phyloP scores from a whole-genome alignment of 768 basidiomycete species.

The Xerocomus potaroensis region DNA sequence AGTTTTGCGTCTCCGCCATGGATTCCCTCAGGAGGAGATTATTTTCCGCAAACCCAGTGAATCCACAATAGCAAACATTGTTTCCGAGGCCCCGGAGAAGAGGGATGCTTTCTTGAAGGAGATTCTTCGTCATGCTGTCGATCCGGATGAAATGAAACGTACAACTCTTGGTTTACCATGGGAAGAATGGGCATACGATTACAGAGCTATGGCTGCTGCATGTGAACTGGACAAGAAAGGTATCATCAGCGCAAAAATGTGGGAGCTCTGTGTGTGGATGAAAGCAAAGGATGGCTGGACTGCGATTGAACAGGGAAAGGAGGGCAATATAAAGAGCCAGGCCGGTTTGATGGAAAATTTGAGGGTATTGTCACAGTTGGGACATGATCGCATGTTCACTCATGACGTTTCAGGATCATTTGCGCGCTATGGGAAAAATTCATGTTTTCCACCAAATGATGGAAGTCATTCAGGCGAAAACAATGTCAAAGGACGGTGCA shows the following conservation, averaged over 20 bases:
- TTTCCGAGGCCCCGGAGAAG: conserved; percentile 24
- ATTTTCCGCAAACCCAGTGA: conserved; percentile 29
- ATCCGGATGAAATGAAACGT: conserved; percentile 28
- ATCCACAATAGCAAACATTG: conserved; percentile 23
- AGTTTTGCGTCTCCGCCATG: conserved; percentile 23
- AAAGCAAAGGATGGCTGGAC: conserved; percentile 26
- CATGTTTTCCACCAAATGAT: conserved; percentile 31
- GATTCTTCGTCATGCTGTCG: conserved; percentile 25
- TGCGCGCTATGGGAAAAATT: conserved; percentile 27
- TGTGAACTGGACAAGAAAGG: conserved; percentile 20
- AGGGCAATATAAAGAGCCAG: conserved; percentile 15
- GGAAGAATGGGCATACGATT: conserved; percentile 33
- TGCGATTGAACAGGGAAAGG: conserved; percentile 27
- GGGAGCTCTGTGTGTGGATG: conserved; percentile 34
- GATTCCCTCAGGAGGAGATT: conserved; percentile 26
- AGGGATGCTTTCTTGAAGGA: conserved; percentile 23
- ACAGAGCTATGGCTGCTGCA: conserved; percentile 27
- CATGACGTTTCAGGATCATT: conserved; percentile 18
- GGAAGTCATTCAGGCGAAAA: conserved; percentile 31
- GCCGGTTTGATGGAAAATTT: conserved; percentile 29
- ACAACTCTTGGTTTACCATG: conserved; percentile 26
- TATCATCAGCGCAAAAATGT: conserved; percentile 17
- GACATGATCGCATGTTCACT: not conserved
- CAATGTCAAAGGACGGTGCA: conserved; percentile 21
- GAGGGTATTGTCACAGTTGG: conserved; percentile 15